Evolutionary conservation across 2,329 filamentous ascomycete genomes (phyloP).

Genomic region (Epichloe bromicola): DNA sequence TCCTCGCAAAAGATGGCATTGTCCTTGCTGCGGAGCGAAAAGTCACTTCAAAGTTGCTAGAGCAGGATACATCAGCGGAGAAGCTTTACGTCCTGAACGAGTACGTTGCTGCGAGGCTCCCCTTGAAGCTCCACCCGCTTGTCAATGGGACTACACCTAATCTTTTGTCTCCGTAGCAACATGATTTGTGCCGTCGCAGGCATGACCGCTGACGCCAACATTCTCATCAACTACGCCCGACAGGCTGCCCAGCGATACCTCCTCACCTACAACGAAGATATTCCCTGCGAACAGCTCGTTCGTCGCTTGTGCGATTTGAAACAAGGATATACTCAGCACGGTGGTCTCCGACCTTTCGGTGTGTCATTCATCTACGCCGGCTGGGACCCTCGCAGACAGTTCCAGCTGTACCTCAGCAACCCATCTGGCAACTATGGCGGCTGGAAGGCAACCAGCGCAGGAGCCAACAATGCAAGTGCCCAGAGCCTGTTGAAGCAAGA

Average conservation of each 20-base stretch:
- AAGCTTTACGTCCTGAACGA: slow-evolving; percentile 99
- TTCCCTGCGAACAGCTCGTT: slow-evolving; percentile 96
- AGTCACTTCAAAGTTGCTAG: slow-evolving; percentile 96
- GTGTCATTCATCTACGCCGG: slow-evolving; percentile 99
- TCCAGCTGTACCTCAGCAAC: slow-evolving; percentile 98
- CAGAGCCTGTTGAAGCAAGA: slow-evolving; percentile 97
- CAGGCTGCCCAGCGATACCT: slow-evolving; percentile 96
- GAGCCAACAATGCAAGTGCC: slow-evolving; percentile 94
- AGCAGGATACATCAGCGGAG: slow-evolving; percentile 98
- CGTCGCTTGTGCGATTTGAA: slow-evolving; percentile 94
- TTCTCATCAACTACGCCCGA: slow-evolving; percentile 98
- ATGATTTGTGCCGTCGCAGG: slow-evolving; percentile 99
- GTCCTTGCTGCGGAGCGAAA: slow-evolving; percentile 96
- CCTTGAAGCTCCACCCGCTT: too few species aligned
- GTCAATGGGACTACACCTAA: neutral
- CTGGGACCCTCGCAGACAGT: slow-evolving; percentile 89
- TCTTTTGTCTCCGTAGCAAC: slow-evolving; percentile 48
- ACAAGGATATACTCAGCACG: slow-evolving; percentile 98
- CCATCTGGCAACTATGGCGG: slow-evolving; percentile 97
- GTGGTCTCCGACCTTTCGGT: slow-evolving; percentile 93
- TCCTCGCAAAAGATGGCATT: slow-evolving; percentile 95
- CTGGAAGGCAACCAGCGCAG: slow-evolving; percentile 97
- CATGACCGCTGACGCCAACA: slow-evolving; percentile 99
- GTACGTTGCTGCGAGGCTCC: slow-evolving; percentile 36
- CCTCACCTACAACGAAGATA: slow-evolving; percentile 98